Conservation (phyloP, 2,329 filamentous ascomycete genomes). For the Alternaria sp. region DNA sequence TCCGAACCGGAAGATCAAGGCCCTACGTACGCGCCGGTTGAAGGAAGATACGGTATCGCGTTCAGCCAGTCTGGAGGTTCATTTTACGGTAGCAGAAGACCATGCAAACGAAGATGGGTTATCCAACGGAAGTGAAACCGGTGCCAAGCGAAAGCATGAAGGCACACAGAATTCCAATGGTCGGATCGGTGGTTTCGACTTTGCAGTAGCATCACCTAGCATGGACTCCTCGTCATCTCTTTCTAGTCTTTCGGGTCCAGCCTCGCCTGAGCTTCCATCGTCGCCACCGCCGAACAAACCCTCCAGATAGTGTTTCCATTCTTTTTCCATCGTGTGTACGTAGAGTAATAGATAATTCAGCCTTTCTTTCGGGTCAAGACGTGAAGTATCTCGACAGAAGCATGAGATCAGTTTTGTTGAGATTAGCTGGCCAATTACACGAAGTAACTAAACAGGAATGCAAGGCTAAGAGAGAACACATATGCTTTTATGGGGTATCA, state of each 20-base stretch:
- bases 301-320: not conserved
- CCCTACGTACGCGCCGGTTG: not conserved
- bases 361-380: not conserved
- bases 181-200: not conserved
- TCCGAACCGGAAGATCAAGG: not conserved
- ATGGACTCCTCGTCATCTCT: not conserved
- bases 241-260: not conserved
- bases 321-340: not conserved
- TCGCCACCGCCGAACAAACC: not conserved
- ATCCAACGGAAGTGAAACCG: not conserved
- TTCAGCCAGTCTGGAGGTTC: not conserved
- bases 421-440: not conserved
- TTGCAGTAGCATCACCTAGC: not conserved
- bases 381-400: not conserved
- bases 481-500: slow-evolving; percentile 1
- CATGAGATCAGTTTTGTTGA: not conserved
- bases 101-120: not conserved
- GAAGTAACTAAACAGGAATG: not conserved
- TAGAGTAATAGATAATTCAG: not conserved
- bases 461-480: not conserved
- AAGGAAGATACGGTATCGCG: not conserved
- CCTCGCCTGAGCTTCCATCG: not conserved
- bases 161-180: not conserved
- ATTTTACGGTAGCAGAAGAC: not conserved
- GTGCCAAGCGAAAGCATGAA: not conserved